A percentile compares a stretch with the other conserved stretches of the same genome.
phyloP scores from a whole-genome alignment of 345 rosid genomes.

The Euclidium syriacum region DNA sequence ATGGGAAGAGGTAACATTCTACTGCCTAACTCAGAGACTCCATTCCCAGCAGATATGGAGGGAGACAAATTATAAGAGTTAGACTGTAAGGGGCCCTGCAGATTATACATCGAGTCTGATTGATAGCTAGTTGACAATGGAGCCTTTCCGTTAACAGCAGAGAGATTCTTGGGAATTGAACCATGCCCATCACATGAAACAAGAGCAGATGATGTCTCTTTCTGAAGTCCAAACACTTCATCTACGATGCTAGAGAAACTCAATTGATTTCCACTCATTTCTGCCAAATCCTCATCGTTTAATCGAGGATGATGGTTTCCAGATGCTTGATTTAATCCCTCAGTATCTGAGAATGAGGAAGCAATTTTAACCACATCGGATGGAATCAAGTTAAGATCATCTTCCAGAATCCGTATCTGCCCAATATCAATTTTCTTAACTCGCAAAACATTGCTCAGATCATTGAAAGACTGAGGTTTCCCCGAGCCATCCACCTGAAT shows the following conservation, averaged over 20 bases:
- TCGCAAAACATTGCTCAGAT: conserved; percentile 53
- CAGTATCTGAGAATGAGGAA: conserved; percentile 42
- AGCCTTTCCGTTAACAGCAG: conserved; percentile 14
- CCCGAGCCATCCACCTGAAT: conserved; percentile 49
- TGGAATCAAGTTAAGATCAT: conserved; percentile 67
- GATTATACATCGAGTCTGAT: conserved; percentile 47
- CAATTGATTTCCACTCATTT: conserved; percentile 45
- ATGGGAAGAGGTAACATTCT: conserved; percentile 57
- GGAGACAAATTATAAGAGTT: conserved; percentile 60
- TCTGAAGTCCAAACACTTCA: conserved; percentile 90
- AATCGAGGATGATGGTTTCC: conserved; percentile 57
- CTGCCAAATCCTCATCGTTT: conserved; percentile 47
- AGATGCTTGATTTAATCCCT: conserved; percentile 41
- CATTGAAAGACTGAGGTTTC: conserved; percentile 47
- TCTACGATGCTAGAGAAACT: conserved; percentile 84
- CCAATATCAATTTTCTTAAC: conserved; percentile 65
- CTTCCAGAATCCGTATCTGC: conserved; percentile 84
- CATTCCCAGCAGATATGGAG: conserved; percentile 39
- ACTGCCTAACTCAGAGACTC: conserved; percentile 37
- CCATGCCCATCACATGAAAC: conserved; percentile 42
- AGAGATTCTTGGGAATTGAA: conserved; percentile 19
- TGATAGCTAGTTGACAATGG: conserved; percentile 44
- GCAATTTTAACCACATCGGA: conserved; percentile 49
- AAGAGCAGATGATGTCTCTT: conserved; percentile 47
- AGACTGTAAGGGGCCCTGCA: conserved; percentile 47